Conservation (phyloP, 2,329 filamentous ascomycete genomes). For the Colletotrichum aenigma region DNA sequence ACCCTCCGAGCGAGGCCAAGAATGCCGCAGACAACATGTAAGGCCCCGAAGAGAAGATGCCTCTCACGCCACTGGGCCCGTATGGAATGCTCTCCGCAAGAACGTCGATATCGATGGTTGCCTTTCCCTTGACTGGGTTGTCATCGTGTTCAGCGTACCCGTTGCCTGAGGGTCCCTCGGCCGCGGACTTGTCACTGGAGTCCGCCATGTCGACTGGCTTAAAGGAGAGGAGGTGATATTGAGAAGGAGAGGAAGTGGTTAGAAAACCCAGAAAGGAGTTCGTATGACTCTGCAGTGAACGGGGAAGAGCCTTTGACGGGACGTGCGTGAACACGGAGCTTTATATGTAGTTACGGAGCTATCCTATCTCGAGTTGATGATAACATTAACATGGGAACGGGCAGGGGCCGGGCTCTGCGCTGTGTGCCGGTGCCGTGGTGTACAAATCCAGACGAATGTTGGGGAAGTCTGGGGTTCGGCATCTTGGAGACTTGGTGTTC, state of each 20-base stretch:
- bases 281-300: not conserved
- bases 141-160: not conserved
- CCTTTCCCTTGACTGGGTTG: not conserved
- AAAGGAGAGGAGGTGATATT: not conserved
- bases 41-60: not conserved
- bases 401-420: not conserved
- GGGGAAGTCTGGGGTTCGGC: not conserved
- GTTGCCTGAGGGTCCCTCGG: not conserved
- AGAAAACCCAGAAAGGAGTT: not conserved
- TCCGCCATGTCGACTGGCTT: not conserved
- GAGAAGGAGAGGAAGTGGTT: not conserved
- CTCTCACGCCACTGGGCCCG: constrained; percentile 1
- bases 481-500: not conserved
- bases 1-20: constrained; percentile 41
- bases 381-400: not conserved
- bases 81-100: constrained; percentile 8
- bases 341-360: not conserved
- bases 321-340: not conserved
- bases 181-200: not conserved
- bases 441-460: not conserved
- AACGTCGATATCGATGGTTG: not conserved
- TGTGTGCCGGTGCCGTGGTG: not conserved
- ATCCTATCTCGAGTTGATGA: not conserved
- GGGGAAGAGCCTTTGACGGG: not conserved
- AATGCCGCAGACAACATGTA: constrained; percentile 24